Conservation (phyloP, 2,329 filamentous ascomycete species). For the Aspergillus vadensis region DNA sequence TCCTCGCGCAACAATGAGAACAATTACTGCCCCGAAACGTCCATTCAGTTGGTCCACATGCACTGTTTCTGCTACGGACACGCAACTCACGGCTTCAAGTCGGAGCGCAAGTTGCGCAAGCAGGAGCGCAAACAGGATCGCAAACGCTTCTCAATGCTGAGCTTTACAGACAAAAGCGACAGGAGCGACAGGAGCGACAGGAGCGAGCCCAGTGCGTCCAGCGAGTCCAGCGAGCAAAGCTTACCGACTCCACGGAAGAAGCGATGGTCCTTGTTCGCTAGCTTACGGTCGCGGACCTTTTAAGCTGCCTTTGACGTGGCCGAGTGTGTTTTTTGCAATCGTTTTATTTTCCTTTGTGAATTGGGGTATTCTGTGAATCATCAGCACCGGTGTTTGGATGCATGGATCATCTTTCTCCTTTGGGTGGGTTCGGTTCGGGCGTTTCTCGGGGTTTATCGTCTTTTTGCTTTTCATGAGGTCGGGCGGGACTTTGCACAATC, state of each 20-base stretch:
- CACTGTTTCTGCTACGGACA: slow-evolving; percentile 43
- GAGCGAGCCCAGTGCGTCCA: slow-evolving; percentile 13
- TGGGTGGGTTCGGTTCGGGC: neutral
- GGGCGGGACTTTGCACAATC: no score
- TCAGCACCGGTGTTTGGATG: neutral
- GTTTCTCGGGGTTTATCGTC: neutral
- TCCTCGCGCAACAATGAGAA: slow-evolving; percentile 26
- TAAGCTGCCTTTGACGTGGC: slow-evolving; percentile 4
- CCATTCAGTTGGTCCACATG: slow-evolving; percentile 41
- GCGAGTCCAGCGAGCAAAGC: slow-evolving; percentile 24
- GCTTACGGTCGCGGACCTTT: slow-evolving; percentile 26
- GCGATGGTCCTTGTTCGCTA: slow-evolving; percentile 35
- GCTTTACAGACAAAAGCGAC: slow-evolving; percentile 9
- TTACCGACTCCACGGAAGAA: slow-evolving; percentile 28
- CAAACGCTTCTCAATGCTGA: slow-evolving; percentile 7
- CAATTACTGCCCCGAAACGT: slow-evolving; percentile 32
- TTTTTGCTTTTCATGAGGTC: neutral
- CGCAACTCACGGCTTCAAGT: slow-evolving; percentile 35
- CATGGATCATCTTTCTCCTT: neutral
- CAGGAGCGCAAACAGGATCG: slow-evolving; percentile 11
- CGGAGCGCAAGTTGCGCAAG: slow-evolving; percentile 35
- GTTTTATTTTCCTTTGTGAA: slow-evolving; percentile 7
- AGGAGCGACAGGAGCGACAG: no score
- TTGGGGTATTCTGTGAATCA: neutral
- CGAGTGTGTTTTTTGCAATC: neutral